Evolutionary conservation across 805 yeast species (phyloP), one percentile per base, ranked within the genome.

Genomic region (Maudiozyma barnettii): DNA sequence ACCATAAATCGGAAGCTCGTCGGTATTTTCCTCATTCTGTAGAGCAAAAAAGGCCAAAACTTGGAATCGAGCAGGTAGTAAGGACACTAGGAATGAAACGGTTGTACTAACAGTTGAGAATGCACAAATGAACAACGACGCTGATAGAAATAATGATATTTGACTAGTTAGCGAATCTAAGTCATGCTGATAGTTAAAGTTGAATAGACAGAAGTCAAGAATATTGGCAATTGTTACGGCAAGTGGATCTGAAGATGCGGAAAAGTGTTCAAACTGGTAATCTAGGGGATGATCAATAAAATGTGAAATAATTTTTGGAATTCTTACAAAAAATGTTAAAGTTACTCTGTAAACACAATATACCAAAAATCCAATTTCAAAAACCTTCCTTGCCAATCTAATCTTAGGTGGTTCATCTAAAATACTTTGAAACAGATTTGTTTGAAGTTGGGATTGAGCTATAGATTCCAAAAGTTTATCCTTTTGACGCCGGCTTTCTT

Each of bases 61-160:
- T 35, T 64, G 65, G n/a, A 69, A 52, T 39, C 63, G 62, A 8
- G 64, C 50, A 2, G 74, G 74, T 7, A 70, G 45, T 37, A 70
- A 55, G 13, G 66, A 63, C 36, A 68, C 58, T 14, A 82, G 63
- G 31, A 82, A 81, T 39, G 77, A 73, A 49, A 82, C 74, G 0
- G 90, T 81, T 38, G 73, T 65, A 43, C 74, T 61, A 1, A 83
- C 89, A 47, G 81, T 81, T 22, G 83, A 79, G 54, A 83, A 73
- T 1, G 87, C 79, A 49, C 83, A 74, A 0, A 77, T 56, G 54
- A 83, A 82, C 45, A 83, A 67, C 14, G 74, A 71, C 10, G 82
- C 78, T 1, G 86, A 78, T 14, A 82, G 57, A 2, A 78, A 51
- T 49, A 82, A 71, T 41, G 72, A 69, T 14, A 70, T 54, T 45